Base-by-base conservation (phyloP, 306 rosid genomes). In the Quercus dentata region DNA sequence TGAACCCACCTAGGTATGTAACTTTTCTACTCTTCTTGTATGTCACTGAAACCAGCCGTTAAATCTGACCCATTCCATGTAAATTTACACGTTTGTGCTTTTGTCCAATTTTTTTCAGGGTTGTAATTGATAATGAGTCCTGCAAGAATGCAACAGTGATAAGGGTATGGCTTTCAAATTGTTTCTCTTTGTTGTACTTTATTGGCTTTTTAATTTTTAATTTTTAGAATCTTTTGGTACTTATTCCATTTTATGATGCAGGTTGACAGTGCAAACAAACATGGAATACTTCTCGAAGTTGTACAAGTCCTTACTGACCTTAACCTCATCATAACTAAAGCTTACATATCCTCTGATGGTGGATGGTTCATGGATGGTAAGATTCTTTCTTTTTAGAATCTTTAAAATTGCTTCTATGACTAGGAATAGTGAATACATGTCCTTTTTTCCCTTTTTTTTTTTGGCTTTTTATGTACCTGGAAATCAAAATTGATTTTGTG, bases 321-420 rank as follows among this genome's bases (percentile, higher is more conserved):
- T 27, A 83, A 90, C 75, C 96, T 95, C 49, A 88, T 87, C 71
- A 85, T 95, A 80, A 88, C 85, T 20, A 95, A 95, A 83, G 99
- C 99, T 68, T 95, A 95, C 74, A 90, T 95, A 79, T 90, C 97
- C 71, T 95, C 94, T 54, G 99, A 95, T 88, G 99, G 98, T 57
- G 91, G 92, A 81, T 95, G 99, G 99, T 95, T 95, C 91, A 95
- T 95, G 98, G 99, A 93, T 82, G 99, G 99, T 95, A 87, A 81
- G 63, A 11, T 25, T 80, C 52, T 44, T 77, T 31, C 63, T n/a
- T 38, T 38, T 28, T 20, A 69, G 15, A n/a, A 14, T 23, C 69
- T 73, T 23, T 80, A 5, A 21, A 2, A 15, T 21, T 46, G 23
- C 54, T 80, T 77, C 25, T 77, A 5, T 27, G 25, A 21, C 54